Evolutionary conservation across 306 rosid genomes (phyloP).

Genomic region (Acacia acuminata): DNA sequence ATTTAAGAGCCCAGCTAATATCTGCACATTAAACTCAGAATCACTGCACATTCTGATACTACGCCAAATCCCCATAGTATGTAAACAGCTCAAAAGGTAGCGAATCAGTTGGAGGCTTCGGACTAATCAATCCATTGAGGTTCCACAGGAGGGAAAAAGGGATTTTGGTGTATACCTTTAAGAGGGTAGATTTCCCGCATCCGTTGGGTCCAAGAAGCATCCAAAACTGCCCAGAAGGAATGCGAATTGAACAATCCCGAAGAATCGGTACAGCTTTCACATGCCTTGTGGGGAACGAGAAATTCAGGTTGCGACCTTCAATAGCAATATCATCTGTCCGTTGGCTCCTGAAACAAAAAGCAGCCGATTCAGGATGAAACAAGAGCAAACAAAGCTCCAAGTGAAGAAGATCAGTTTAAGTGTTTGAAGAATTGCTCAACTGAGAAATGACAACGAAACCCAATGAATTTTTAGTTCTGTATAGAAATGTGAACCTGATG

Average conservation of each 20-base stretch:
- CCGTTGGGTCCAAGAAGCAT: conserved; percentile 96
- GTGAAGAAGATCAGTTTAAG: background rate
- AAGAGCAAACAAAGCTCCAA: background rate
- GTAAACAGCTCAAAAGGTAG: background rate
- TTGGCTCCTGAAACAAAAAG: conserved; percentile 38
- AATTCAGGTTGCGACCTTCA: conserved; percentile 58
- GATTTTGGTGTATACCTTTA: conserved; percentile 53
- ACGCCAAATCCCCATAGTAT: background rate
- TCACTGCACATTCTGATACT: background rate
- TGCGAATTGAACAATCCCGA: conserved; percentile 68
- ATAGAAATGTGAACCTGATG: conserved; percentile 8
- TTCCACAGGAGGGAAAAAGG: background rate
- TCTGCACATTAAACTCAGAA: conserved; percentile 40
- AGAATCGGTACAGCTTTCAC: conserved; percentile 55
- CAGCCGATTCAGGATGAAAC: background rate
- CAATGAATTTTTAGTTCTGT: background rate
- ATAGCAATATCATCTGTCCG: conserved; percentile 52
- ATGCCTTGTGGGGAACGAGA: conserved; percentile 58
- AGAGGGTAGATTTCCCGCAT: conserved; percentile 85
- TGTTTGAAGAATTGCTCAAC: conserved; percentile 42
- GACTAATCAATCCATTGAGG: background rate
- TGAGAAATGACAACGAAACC: conserved; percentile 11
- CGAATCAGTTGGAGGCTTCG: background rate
- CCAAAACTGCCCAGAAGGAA: conserved; percentile 88
- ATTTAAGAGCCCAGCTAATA: conserved; percentile 81